Evolutionary conservation across 345 rosid species (phyloP).

Genomic region (Turnera subulata): DNA sequence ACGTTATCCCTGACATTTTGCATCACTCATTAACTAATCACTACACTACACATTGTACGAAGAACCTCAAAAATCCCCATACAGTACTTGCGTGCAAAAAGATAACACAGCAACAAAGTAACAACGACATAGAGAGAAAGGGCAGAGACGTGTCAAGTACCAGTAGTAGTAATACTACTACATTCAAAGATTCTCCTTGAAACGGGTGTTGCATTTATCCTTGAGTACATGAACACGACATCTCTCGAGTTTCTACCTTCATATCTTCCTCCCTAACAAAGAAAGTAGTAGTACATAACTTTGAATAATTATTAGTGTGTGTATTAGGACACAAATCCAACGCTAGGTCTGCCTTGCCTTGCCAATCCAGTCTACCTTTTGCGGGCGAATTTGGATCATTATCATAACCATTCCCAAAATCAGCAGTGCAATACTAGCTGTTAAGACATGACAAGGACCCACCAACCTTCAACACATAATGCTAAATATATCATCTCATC

Average conservation of each 20-base stretch:
- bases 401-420: constrained; percentile 28
- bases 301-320: background rate
- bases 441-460: constrained; percentile 48
- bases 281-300: constrained; percentile 11
- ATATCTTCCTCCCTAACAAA: background rate
- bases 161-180: background rate
- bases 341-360: background rate
- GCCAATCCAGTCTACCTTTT: constrained; percentile 12
- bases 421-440: constrained; percentile 22
- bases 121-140: background rate
- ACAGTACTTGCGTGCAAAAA: no score
- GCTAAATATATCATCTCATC: constrained; percentile 38
- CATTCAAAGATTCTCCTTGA: constrained; percentile 36
- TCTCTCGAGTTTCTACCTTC: background rate
- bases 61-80: no score
- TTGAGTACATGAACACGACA: constrained; percentile 12
- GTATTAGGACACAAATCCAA: constrained; percentile 11
- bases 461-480: constrained; percentile 30
- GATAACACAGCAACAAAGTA: background rate
- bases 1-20: no score
- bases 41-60: no score
- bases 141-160: background rate
- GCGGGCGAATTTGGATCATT: constrained; percentile 36
- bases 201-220: constrained; percentile 14
- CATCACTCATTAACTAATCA: no score